These are phyloP conservation scores for Xylaria sp. DNA, from an alignment of 2,329 filamentous ascomycete genomes.

Conservation along the genomic window DNA sequence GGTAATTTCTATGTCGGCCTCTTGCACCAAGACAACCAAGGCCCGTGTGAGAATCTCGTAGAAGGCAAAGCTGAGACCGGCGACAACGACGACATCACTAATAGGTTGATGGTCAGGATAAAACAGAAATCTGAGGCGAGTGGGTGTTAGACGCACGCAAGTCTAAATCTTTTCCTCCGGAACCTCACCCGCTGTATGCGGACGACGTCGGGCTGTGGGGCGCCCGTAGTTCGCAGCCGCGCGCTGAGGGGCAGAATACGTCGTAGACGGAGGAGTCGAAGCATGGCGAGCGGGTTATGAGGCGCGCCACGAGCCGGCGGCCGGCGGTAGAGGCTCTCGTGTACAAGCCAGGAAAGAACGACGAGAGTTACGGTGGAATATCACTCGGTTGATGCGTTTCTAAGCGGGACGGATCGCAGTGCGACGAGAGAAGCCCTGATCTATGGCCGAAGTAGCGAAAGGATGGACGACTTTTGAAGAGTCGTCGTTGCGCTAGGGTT, in stretches of 20 bases:
- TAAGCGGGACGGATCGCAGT: not conserved
- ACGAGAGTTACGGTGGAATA: not conserved
- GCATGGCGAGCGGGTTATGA: constrained; percentile 33
- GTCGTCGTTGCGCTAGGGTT: not conserved
- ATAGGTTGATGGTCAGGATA: not conserved
- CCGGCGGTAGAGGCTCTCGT: constrained; percentile 25
- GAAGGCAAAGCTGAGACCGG: constrained; percentile 44
- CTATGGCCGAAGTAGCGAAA: not conserved
- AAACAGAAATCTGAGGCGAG: not conserved
- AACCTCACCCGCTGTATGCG: constrained; percentile 40
- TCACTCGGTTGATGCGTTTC: not conserved
- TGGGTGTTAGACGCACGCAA: constrained; percentile 27
- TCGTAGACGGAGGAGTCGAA: constrained; percentile 37
- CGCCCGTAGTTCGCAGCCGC: constrained; percentile 21
- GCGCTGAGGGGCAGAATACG: constrained; percentile 31
- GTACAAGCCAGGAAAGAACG: not conserved
- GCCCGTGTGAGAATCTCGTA: constrained; percentile 52
- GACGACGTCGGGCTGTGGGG: constrained; percentile 30
- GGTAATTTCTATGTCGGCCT: constrained; percentile 49
- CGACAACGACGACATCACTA: constrained; percentile 39
- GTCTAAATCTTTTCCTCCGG: constrained; percentile 35
- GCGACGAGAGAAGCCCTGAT: not conserved
- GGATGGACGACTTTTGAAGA: not conserved
- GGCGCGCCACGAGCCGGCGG: constrained; percentile 38
- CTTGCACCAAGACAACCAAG: constrained; percentile 50